Base-by-base conservation (phyloP, 352 stramenopile genomes). In the Pythium pyrilobum region DNA sequence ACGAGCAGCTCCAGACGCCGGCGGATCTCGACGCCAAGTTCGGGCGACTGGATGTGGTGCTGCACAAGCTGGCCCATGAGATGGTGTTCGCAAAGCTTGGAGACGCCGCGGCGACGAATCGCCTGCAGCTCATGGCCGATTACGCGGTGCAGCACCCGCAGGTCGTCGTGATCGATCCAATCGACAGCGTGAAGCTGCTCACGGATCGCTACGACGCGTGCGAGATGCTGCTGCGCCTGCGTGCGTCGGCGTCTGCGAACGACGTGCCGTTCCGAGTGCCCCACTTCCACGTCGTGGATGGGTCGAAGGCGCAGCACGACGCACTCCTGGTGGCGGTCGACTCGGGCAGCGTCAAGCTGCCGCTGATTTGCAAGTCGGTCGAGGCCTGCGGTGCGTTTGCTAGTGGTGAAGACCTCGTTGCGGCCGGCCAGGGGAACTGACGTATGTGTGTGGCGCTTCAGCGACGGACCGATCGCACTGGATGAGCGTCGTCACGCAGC, bases 11-110 rank as follows among this genome's bases (percentile, higher is more conserved):
- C 13, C 58, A 27, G 23, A 51, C 66, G 33, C 45, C 57, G 24
- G 64, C 80, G 16, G 52, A 56, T 66, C 50, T 92, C 13, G 42
- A 52, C 15, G 56, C 59, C 18, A 61, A 59, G 38, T 78, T 80
- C 52, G 76, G 78, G 15, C 62, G 38, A 5, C 48, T 90, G 40
- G 74, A 89, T 63, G 82, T 66, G 20, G 32, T 92, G 48, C 69
- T 92, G 50, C 82, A 92, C 69, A 92, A 92, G 51, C 56, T 92
- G 40, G 80, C 80, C 36, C 82, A 92, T 52, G 82, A 92, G 32
- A 89, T 92, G 80, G 79, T 92, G 34, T 92, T 89, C 46, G 67
- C 69, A 15, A 62, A 51, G 6, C 62, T 87, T 27, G 80, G 78
- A 5, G 76, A 92, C 52, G 42, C 41, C 0, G 46, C 57, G 0